Base-by-base conservation (phyloP, 2,329 filamentous ascomycete genomes). In the Stromatinia cepivora region DNA sequence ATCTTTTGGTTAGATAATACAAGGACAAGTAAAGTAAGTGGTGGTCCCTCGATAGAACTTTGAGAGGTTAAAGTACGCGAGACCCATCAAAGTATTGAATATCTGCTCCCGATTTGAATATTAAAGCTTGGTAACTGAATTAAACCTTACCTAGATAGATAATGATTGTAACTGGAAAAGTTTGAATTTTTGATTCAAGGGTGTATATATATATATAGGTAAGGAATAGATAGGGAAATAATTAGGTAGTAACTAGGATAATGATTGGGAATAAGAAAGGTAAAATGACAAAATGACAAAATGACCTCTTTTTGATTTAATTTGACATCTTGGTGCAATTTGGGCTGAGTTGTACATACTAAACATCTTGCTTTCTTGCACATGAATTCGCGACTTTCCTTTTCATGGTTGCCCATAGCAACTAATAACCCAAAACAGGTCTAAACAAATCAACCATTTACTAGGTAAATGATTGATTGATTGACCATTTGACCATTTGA, bases 1-100 rank as follows among this genome's bases (percentile, higher is more conserved):
- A 46, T 57, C 15, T 34, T 66, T 48, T 28, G 53, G 52, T 66
- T 66, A 66, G 50, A 66, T 48, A 36, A n/a, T 66, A 45, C 22
- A 34, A 52, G 28, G 22, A 42, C 39, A 42, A 42, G 15, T n/a
- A n/a, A n/a, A n/a, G n/a, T n/a, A n/a, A n/a, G n/a, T n/a, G n/a
- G n/a, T 42, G 39, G 39, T 11, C 39, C 11, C 22, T 20, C 39
- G 20, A 31, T 59, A 13, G 57, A 59, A 28, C 6, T 31, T 59
- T 59, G 39, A 45, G 39, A 45, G 57, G 25, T 59, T 59, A 28
- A 10, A 28, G 50, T 13, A 20, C n/a, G 57, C 28, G 57, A 28
- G 57, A 46, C n/a, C 39, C 39, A 59, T 45, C 25, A 20, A 45
- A 31, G 46, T 31, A 59, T 45, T 59, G n/a, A 31, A 59, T 54